Base-by-base conservation (phyloP, 805 yeast genomes). In the Wickerhamia fluorescens region DNA sequence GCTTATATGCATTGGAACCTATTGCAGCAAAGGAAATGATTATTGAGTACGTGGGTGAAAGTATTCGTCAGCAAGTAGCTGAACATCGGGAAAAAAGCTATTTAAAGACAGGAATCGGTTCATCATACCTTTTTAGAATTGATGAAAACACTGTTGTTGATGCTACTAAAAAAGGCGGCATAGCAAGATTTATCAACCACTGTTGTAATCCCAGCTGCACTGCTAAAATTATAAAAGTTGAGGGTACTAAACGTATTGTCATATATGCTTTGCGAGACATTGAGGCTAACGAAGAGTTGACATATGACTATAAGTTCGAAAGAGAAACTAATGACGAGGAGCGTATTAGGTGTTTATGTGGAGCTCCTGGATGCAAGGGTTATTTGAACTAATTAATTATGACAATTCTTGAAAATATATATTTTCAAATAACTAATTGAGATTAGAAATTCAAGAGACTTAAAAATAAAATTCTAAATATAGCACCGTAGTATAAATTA, bases 201-300 rank as follows among this genome's bases (percentile, higher is more conserved):
- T 87, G 96, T 52, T 92, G 99, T 59, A 83, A 81, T 30, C 99
- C 99, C 1, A 87, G 95, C 42, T 92, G 98, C 58, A 87, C 95
- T 0, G 97, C 98, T 2, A 89, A 88, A 49, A 87, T 92, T 47
- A 88, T 88, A 46, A 86, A 86, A 53, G 96, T 87, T 22, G 96
- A 87, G 35, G 96, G 96, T 4, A 79, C 73, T 45, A 86, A 85
- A 57, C 71, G 97, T 53, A 89, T 92, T 61, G 97, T 88, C 30
- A 87, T 92, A 17, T 92, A 89, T 55, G 96, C 98, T 0, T 61
- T 85, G 40, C 62, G 94, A 27, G 96, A 89, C 49, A 80, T 92
- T 34, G 83, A 68, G 4, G 82, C 92, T 4, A 85, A 86, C 53
- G 94, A 81, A 50, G 99, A 92, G 50, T 65, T 92, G 46, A 92